These are phyloP conservation scores for Sporothrix pseudoabietina DNA, from an alignment of 2,329 filamentous ascomycete genomes.

Conservation along the genomic window DNA sequence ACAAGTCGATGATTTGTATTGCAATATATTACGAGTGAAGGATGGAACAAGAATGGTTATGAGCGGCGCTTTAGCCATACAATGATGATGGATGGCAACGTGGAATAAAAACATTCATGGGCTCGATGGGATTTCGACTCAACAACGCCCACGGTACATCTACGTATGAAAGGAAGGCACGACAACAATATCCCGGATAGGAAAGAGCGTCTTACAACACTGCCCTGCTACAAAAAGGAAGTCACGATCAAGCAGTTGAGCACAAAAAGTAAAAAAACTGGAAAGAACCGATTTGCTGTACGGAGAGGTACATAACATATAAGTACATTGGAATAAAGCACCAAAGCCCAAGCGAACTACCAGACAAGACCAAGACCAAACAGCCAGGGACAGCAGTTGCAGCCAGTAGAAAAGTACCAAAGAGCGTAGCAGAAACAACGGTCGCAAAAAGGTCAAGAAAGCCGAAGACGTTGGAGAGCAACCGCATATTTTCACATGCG, in stretches of 20 bases:
- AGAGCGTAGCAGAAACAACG: background rate
- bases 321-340: constrained; percentile 1
- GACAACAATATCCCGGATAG: background rate
- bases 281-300: background rate
- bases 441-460: background rate
- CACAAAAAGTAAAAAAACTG: background rate
- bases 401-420: background rate
- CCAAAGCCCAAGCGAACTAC: background rate
- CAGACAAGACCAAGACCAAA: background rate
- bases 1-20: background rate
- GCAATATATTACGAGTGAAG: background rate
- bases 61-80: background rate
- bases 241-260: background rate
- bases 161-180: background rate
- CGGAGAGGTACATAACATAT: background rate
- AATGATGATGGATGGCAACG: background rate
- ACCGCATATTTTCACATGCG: constrained; percentile 2
- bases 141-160: background rate
- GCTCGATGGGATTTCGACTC: background rate
- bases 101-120: background rate
- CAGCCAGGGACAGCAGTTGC: background rate
- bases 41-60: background rate
- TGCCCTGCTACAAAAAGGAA: background rate
- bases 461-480: background rate
- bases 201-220: background rate